Conservation (phyloP, 768 basidiomycete genomes). For the Amanita pallidorosea region DNA sequence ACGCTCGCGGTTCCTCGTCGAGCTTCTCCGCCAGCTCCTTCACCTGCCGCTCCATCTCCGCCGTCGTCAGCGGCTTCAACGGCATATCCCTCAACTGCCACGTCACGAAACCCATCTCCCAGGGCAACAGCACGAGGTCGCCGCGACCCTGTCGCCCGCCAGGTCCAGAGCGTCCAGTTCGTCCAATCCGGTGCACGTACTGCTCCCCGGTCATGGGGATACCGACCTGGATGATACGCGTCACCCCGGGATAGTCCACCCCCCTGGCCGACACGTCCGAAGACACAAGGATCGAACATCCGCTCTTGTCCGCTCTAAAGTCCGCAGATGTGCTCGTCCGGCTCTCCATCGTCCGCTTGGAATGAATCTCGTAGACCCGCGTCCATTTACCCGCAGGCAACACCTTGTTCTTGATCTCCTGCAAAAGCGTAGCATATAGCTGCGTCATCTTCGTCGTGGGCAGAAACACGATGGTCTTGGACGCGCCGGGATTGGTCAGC, state of each 20-base stretch:
- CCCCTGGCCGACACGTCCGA: constrained; percentile 88
- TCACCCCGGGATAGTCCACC: constrained; percentile 82
- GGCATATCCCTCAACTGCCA: constrained; percentile 58
- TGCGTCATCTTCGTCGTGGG: constrained; percentile 80
- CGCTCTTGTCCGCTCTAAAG: constrained; percentile 47
- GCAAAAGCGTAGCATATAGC: constrained; percentile 56
- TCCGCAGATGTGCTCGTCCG: constrained; percentile 45
- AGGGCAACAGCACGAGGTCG: constrained; percentile 72
- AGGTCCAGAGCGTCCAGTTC: constrained; percentile 62
- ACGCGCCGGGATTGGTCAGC: constrained; percentile 48
- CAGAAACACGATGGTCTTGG: constrained; percentile 77
- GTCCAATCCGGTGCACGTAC: constrained; percentile 80
- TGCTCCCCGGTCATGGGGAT: constrained; percentile 57
- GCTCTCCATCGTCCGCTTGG: constrained; percentile 49
- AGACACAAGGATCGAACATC: constrained; percentile 60
- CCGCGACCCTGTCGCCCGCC: constrained; percentile 46
- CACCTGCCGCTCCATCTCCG: constrained; percentile 36
- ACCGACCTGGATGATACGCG: constrained; percentile 87
- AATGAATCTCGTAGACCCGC: constrained; percentile 72
- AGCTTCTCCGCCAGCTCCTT: constrained; percentile 31
- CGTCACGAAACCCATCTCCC: constrained; percentile 62
- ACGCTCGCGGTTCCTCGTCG: constrained; percentile 32
- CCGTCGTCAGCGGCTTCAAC: constrained; percentile 44
- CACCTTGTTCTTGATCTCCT: constrained; percentile 27
- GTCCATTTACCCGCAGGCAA: constrained; percentile 46